Percentiles rank a stretch among this genome's conserved stretches.
phyloP scores from a whole-genome alignment of 331 rosid species.

The Rosa hybrid region DNA sequence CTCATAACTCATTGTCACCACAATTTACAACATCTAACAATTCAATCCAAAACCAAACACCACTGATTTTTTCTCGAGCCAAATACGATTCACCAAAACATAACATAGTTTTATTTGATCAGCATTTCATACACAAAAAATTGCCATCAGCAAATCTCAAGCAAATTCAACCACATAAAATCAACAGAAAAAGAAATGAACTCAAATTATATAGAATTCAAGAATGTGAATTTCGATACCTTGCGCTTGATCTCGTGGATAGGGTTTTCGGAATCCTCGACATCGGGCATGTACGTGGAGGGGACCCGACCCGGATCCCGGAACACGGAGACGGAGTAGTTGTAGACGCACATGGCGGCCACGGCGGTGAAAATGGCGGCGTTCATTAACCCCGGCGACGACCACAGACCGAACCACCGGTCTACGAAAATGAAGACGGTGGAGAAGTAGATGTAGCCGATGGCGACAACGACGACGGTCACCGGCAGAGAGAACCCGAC shows the following conservation, averaged over 20 bases:
- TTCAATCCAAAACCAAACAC: constrained; percentile 1
- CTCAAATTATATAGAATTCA: neutral
- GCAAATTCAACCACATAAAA: constrained; percentile 2
- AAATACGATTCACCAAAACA: neutral
- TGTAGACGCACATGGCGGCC: constrained; percentile 53
- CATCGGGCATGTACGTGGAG: constrained; percentile 68
- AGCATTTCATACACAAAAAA: neutral
- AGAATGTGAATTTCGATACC: constrained; percentile 42
- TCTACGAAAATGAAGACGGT: constrained; percentile 79
- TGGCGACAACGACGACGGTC: constrained; percentile 54
- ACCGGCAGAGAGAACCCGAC: constrained; percentile 61
- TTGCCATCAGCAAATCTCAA: neutral
- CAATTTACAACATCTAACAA: neutral
- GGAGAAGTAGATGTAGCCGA: constrained; percentile 67
- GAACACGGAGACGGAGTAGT: constrained; percentile 51
- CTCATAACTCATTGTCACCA: neutral
- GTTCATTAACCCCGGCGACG: constrained; percentile 89
- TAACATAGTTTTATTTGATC: neutral
- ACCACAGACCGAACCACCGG: constrained; percentile 81
- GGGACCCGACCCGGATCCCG: constrained; percentile 95
- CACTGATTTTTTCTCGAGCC: neutral
- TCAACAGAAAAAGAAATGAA: neutral
- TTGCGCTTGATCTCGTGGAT: constrained; percentile 97
- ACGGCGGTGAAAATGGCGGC: constrained; percentile 71
- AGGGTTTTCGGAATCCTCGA: constrained; percentile 63